phyloP scores from a whole-genome alignment of 345 rosid species.

The Crucihimalaya himalaica region DNA sequence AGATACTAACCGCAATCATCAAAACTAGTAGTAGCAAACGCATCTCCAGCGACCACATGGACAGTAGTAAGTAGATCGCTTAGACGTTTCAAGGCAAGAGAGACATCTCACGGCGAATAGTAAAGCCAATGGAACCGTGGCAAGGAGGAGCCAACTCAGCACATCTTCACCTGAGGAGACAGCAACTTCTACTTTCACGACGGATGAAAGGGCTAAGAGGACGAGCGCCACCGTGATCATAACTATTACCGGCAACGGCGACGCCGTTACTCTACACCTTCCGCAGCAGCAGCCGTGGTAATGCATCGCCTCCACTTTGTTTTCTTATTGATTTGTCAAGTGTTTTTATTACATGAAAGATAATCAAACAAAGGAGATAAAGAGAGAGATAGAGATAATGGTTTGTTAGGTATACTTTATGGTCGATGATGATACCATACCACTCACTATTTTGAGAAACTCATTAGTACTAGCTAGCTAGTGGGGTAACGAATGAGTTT shows the following conservation, averaged over 20 bases:
- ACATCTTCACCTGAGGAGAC: slow-evolving; percentile 34
- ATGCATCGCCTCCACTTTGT: slow-evolving; percentile 30
- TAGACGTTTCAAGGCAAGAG: slow-evolving; percentile 40
- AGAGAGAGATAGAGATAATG: slow-evolving; percentile 27
- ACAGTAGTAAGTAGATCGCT: slow-evolving; percentile 31
- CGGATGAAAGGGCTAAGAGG: slow-evolving; percentile 47
- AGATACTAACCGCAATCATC: slow-evolving; percentile 28
- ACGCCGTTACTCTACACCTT: slow-evolving; percentile 37
- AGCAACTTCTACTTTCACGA: slow-evolving; percentile 41
- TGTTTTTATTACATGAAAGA: slow-evolving; percentile 18
- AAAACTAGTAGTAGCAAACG: slow-evolving; percentile 41
- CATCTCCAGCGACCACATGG: slow-evolving; percentile 49
- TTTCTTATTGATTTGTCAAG: not conserved
- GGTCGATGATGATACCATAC: slow-evolving; percentile 16
- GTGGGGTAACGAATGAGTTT: not conserved
- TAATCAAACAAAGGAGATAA: not conserved
- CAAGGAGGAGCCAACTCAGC: slow-evolving; percentile 51
- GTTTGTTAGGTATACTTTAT: slow-evolving; percentile 35
- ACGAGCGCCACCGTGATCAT: slow-evolving; percentile 47
- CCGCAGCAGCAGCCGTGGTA: slow-evolving; percentile 52
- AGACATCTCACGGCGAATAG: slow-evolving; percentile 43
- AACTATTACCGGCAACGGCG: slow-evolving; percentile 48
- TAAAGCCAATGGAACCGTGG: slow-evolving; percentile 33
- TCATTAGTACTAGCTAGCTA: slow-evolving; percentile 4
- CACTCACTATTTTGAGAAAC: slow-evolving; percentile 6